Base-by-base conservation (phyloP, 352 stramenopile species). In the Globisporangium apiculatum region DNA sequence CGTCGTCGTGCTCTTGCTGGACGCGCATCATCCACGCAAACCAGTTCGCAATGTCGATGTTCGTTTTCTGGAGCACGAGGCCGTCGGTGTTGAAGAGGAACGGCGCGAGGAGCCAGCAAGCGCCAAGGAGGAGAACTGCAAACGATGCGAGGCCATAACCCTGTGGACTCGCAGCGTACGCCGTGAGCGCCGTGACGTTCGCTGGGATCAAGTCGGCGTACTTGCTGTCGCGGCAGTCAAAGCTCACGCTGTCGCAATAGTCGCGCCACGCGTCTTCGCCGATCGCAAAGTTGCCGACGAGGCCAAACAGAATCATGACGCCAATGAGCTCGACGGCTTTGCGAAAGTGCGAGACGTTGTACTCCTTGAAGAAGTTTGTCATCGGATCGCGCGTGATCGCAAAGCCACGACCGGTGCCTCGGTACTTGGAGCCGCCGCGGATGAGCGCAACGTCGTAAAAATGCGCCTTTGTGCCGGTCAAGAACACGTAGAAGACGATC, bases 71-170 rank as follows among this genome's bases (percentile, higher is more conserved):
- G 15, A 89, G 71, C 51, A 92, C 86, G 9, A 95, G 58, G n/a
- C 83, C 83, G 46, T 94, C 84, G n/a, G 86, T 94, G 65, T 95
- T 95, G 68, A 93, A 95, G 6, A 95, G 63, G 54, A 94, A 95
- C 0, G 86, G 86, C 15, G 83, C 83, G 49, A 93, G 67, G 43
- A 95, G 65, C 86, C 86, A 95, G 47, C 83, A 92, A 7, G 83
- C 77, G 36, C 79, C 83, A 2, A 95, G 72, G 43, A 95, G 73
- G 48, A 89, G 65, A 54, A 95, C 83, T 9, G 86, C 83, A 53
- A 95, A 94, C 5, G 86, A 90, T 5, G 82, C 76, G 35, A 94
- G 67, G 0, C 86, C 83, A 50, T 89, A 95, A 50, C 76, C 84
- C 61, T 95, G 86, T 1, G 79, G 79, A 10, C 75, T 78, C 12